Conservation (phyloP, 2,329 filamentous ascomycete species). For the Phaeosphaeriaceae sp. region DNA sequence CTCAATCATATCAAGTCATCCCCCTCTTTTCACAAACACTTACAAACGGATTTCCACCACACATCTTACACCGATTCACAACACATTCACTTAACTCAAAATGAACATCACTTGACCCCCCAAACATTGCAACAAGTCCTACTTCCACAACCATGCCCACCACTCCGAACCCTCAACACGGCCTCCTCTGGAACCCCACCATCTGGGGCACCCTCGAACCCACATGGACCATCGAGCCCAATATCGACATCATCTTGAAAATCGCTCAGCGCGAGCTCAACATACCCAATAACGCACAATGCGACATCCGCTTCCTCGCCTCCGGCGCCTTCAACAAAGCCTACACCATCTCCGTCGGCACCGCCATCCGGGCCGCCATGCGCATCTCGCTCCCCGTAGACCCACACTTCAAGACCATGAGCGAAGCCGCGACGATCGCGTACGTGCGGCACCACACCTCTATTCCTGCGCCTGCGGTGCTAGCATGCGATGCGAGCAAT, state of each 20-base stretch:
- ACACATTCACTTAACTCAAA: background rate
- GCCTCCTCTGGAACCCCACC: background rate
- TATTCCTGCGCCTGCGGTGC: conserved; percentile 23
- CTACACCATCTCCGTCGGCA: conserved; percentile 9
- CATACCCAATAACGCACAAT: background rate
- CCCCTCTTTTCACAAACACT: too few species aligned
- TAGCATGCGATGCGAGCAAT: conserved; percentile 4
- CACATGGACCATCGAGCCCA: conserved; percentile 16
- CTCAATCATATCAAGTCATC: too few species aligned
- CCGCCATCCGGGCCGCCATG: conserved; percentile 4
- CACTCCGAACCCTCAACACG: background rate
- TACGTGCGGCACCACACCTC: conserved; percentile 22
- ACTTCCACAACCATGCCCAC: background rate
- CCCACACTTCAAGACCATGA: conserved; percentile 23
- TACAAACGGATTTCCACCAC: too few species aligned
- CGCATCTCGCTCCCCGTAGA: conserved; percentile 27
- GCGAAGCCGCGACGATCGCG: conserved; percentile 27
- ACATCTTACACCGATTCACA: too few species aligned
- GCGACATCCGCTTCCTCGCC: conserved; percentile 10
- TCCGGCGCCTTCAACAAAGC: conserved; percentile 19
- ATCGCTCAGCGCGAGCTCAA: conserved; percentile 6
- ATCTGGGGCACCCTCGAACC: background rate
- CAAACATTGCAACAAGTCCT: background rate
- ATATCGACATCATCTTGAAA: conserved; percentile 1
- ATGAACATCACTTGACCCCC: background rate